Evolutionary conservation across 2,329 filamentous ascomycete genomes (phyloP).

Genomic region (Leptographium lundbergii): DNA sequence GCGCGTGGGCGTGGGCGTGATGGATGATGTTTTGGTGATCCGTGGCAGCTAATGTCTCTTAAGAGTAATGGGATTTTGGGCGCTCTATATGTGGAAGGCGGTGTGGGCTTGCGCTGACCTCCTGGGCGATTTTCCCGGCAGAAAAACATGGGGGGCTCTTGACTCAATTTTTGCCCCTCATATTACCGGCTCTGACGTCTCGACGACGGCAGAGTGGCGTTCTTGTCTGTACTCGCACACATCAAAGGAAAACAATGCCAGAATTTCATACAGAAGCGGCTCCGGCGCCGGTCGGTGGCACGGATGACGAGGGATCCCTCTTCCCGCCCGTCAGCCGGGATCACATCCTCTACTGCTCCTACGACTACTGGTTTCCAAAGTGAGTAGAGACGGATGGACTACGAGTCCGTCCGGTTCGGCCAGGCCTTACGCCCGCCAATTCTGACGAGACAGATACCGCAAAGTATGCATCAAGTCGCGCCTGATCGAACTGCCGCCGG

Average conservation of each 20-base stretch:
- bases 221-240: neutral
- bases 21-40: neutral
- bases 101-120: neutral
- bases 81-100: neutral
- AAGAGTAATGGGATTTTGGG: neutral
- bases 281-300: neutral
- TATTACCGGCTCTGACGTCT: neutral
- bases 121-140: neutral
- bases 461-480: conserved; percentile 73
- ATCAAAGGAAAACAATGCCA: conserved; percentile 17
- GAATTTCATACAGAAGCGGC: conserved; percentile 11
- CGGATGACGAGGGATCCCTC: conserved; percentile 27
- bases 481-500: conserved; percentile 61
- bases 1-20: neutral
- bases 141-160: neutral
- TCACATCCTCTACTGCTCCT: conserved; percentile 90
- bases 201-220: neutral
- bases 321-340: conserved; percentile 77
- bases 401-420: neutral
- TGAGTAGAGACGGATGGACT: conserved; percentile 23
- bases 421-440: neutral
- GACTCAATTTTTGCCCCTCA: neutral
- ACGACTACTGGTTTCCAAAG: conserved; percentile 80
- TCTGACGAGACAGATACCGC: conserved; percentile 47
- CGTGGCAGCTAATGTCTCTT: too few species aligned